Evolutionary conservation across 176 grass and related monocot species (phyloP), one percentile per base, ranked within the genome.

Genomic region (Paspalum vaginatum): DNA sequence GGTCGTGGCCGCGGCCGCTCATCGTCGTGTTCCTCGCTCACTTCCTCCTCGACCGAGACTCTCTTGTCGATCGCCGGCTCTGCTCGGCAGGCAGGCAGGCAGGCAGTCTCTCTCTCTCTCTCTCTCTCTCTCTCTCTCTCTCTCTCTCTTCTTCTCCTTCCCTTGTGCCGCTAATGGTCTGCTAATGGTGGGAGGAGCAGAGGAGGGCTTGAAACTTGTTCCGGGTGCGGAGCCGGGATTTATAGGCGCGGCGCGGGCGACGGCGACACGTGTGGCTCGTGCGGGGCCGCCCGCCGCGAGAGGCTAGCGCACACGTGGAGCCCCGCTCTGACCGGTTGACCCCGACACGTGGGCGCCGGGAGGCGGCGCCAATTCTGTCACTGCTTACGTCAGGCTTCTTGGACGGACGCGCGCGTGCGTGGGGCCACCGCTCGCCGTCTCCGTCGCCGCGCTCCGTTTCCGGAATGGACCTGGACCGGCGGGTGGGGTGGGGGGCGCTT

Each of bases 151-250:
- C n/a, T n/a, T n/a, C n/a, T n/a, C n/a, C n/a, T n/a, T n/a, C n/a
- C n/a, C n/a, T n/a, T n/a, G n/a, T n/a, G n/a, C n/a, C n/a, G n/a
- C n/a, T n/a, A n/a, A n/a, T n/a, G n/a, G n/a, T n/a, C n/a, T 71
- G 51, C 75, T 80, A 79, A 70, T 66, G 56, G 1, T 4, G n/a
- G 72, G 4, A 74, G 11, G 71, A 61, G 65, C 47, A 21, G 83
- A 45, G 80, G 90, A 81, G 73, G 73, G 58, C 85, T 82, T 96
- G 82, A 96, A 96, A 96, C 88, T 87, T 93, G 65, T 76, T 70
- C 70, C 81, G 75, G 11, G 82, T 60, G 85, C 77, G 90, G 83
- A 82, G 83, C 76, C 8, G 2, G 5, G 63, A 88, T 93, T 90
- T 96, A 93, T 96, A 96, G 72, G 22, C 54, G 25, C 11, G 72